Percentiles rank a stretch among this genome's conserved stretches.
phyloP scores from a whole-genome alignment of 768 basidiomycete genomes.

The Russula vinacea region DNA sequence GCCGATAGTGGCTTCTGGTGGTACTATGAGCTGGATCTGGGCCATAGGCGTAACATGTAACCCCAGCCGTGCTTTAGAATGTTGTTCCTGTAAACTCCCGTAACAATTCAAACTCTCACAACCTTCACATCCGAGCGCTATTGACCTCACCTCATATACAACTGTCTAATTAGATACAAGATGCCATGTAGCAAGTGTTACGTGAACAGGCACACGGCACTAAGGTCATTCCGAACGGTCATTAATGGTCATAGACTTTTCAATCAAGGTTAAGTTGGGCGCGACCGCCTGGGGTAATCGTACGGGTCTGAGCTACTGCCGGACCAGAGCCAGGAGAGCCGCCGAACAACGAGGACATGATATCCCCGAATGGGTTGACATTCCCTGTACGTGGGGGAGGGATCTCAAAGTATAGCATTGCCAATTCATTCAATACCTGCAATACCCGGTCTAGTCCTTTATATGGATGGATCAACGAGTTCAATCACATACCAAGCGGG shows the following conservation, averaged over 20 bases:
- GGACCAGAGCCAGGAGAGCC: constrained; percentile 42
- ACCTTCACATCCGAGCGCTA: not conserved
- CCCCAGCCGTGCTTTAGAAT: not conserved
- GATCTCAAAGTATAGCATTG: constrained; percentile 80
- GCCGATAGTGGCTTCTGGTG: too few relatives aligned
- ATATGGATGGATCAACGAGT: not conserved
- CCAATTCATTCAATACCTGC: constrained; percentile 67
- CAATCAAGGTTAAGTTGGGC: constrained; percentile 19
- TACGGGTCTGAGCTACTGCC: constrained; percentile 8
- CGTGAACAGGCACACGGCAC: not conserved
- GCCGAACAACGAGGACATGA: constrained; percentile 87
- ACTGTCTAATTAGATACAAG: not conserved
- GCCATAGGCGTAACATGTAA: too few relatives aligned
- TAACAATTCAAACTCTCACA: not conserved
- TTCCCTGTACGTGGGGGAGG: constrained; percentile 69
- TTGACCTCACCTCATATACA: not conserved
- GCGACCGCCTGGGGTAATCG: constrained; percentile 8
- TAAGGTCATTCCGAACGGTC: too few relatives aligned
- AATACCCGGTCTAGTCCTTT: not conserved
- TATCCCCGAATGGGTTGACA: constrained; percentile 81
- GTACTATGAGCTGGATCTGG: too few relatives aligned
- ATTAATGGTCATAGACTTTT: not conserved
- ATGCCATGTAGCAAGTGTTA: not conserved
- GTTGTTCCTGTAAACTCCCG: not conserved
- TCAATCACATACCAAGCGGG: constrained; percentile 39